phyloP scores from a whole-genome alignment of 495 filamentous ascomycete genomes.

The Apiosordaria backusii region DNA sequence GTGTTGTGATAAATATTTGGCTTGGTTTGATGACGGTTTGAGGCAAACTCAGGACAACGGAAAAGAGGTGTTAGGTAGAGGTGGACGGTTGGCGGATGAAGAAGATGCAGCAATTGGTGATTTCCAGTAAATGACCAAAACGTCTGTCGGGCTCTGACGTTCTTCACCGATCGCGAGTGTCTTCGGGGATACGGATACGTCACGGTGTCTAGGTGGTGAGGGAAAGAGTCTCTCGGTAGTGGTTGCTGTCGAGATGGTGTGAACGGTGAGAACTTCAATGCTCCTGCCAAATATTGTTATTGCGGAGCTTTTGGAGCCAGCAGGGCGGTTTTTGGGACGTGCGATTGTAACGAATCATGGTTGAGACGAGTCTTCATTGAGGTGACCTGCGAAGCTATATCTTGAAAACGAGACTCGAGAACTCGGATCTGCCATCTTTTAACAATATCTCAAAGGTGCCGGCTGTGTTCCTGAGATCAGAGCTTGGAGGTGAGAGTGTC shows the following conservation, averaged over 20 bases:
- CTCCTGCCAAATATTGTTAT: neutral
- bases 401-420: neutral
- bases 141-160: no score
- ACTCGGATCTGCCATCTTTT: neutral
- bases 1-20: slow-evolving; percentile 3
- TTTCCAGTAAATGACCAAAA: neutral
- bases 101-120: neutral
- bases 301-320: neutral
- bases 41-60: slow-evolving; percentile 10
- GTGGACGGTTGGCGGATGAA: neutral
- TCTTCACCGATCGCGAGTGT: neutral
- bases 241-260: neutral
- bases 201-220: neutral
- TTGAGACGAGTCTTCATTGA: neutral
- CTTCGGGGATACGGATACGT: neutral
- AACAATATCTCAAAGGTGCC: neutral
- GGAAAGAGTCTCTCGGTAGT: neutral
- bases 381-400: neutral
- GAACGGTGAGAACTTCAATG: neutral
- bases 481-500: neutral
- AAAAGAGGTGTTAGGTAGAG: neutral
- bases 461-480: neutral
- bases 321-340: neutral
- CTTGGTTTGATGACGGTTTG: slow-evolving; percentile 18
- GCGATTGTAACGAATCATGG: neutral